These are phyloP conservation scores for Diaporthe helianthi DNA, from an alignment of 2,329 filamentous ascomycete species.

Conservation along the genomic window DNA sequence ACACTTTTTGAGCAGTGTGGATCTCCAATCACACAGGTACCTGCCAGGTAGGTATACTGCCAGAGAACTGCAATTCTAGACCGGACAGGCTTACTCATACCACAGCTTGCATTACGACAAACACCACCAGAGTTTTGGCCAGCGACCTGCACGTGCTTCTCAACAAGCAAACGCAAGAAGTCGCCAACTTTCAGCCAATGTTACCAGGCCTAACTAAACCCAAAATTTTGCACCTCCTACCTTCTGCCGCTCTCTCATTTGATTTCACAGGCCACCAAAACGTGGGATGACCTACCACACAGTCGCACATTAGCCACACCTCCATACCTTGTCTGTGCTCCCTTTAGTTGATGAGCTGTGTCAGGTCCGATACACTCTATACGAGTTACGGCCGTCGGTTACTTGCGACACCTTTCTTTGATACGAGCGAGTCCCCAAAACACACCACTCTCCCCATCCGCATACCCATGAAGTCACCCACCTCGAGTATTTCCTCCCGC, in stretches of 20 bases:
- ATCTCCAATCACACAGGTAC: too few species aligned
- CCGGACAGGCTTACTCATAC: too few species aligned
- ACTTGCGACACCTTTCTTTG: neutral
- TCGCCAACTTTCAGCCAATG: neutral
- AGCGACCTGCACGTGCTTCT: neutral
- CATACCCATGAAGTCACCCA: neutral
- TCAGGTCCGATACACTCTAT: neutral
- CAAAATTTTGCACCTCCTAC: neutral
- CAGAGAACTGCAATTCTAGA: too few species aligned
- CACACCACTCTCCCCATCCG: neutral
- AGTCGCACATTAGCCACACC: neutral
- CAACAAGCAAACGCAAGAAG: neutral
- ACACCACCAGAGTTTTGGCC: neutral
- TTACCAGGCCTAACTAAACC: neutral
- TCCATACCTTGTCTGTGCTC: neutral
- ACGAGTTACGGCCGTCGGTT: neutral
- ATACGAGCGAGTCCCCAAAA: accelerated
- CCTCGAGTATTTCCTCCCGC: too few species aligned
- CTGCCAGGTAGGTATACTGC: too few species aligned
- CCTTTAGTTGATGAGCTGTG: too few species aligned
- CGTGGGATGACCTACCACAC: neutral
- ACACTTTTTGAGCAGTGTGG: neutral
- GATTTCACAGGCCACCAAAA: neutral
- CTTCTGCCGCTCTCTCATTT: neutral
- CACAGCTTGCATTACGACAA: neutral